phyloP scores from a whole-genome alignment of 345 rosid genomes.

The Arabidopsis arenosa region DNA sequence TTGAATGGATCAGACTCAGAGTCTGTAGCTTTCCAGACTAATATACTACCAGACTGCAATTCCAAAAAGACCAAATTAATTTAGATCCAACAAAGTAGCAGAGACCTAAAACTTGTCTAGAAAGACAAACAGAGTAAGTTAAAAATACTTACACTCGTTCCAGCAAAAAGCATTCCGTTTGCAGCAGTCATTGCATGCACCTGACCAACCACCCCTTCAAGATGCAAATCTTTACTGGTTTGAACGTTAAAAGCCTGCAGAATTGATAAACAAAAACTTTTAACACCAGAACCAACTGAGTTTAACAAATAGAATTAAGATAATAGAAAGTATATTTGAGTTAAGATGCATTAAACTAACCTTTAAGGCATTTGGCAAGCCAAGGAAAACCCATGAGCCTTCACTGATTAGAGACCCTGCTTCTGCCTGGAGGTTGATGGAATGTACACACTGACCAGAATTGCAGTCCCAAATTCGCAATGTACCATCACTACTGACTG shows the following conservation, averaged over 20 bases:
- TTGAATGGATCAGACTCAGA: slow-evolving; percentile 50
- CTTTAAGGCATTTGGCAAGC: slow-evolving; percentile 63
- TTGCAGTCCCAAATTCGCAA: slow-evolving; percentile 60
- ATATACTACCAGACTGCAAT: slow-evolving; percentile 56
- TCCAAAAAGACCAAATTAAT: background rate
- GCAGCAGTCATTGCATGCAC: slow-evolving; percentile 53
- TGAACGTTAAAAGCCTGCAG: slow-evolving; percentile 61
- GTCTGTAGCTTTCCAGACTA: slow-evolving; percentile 54
- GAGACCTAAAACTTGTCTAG: background rate
- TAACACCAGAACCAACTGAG: slow-evolving; percentile 6
- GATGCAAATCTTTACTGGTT: slow-evolving; percentile 44
- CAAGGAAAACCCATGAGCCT: slow-evolving; percentile 71
- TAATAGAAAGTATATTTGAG: background rate
- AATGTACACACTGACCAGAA: slow-evolving; percentile 52
- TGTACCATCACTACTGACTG: slow-evolving; percentile 61
- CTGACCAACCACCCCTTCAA: slow-evolving; percentile 54
- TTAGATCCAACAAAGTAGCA: background rate
- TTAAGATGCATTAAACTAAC: slow-evolving; percentile 32
- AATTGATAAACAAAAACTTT: background rate
- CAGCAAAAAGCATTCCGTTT: slow-evolving; percentile 61
- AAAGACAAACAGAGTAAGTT: background rate
- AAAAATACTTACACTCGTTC: slow-evolving; percentile 54
- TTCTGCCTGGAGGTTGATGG: slow-evolving; percentile 49
- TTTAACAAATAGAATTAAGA: background rate
- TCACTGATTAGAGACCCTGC: slow-evolving; percentile 58